These are phyloP conservation scores for Wilcoxina mikolae DNA, from an alignment of 495 filamentous ascomycete species.

Conservation along the genomic window DNA sequence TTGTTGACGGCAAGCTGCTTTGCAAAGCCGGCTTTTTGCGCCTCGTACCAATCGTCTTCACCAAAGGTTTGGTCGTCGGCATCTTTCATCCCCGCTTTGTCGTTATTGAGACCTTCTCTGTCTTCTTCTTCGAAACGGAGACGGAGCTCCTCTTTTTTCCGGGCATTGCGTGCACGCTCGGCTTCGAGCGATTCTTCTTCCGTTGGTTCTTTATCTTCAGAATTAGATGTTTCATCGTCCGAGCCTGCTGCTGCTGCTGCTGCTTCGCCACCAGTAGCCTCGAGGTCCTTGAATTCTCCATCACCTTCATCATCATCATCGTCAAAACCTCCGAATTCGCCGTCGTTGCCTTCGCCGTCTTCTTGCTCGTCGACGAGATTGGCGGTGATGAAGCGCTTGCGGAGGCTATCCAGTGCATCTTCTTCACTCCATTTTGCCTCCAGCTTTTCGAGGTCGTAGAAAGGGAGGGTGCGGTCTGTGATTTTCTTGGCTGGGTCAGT, in stretches of 20 bases:
- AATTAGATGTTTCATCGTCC: constrained; percentile 17
- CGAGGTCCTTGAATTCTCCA: constrained; percentile 78
- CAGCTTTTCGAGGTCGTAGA: constrained; percentile 64
- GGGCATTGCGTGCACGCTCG: constrained; percentile 81
- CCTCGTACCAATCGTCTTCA: constrained; percentile 96
- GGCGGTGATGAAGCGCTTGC: constrained; percentile 56
- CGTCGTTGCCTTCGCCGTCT: constrained; percentile 36
- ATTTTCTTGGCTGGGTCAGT: constrained; percentile 22
- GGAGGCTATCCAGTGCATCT: constrained; percentile 58
- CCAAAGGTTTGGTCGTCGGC: constrained; percentile 62
- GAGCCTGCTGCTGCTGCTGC: constrained; percentile 28
- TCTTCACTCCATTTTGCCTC: constrained; percentile 72
- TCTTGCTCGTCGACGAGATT: constrained; percentile 41
- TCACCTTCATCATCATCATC: constrained; percentile 57
- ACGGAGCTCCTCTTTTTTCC: constrained; percentile 83
- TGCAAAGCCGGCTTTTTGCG: constrained; percentile 84
- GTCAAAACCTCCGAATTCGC: constrained; percentile 34
- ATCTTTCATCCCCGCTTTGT: constrained; percentile 53
- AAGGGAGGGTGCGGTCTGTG: constrained; percentile 64
- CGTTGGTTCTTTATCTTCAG: constrained; percentile 28
- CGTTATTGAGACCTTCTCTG: constrained; percentile 77
- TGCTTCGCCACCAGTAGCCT: constrained; percentile 49
- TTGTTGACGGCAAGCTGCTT: constrained; percentile 93
- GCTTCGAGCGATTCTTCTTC: constrained; percentile 46
- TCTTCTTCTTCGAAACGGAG: constrained; percentile 95